Conservation (phyloP, 225 moss, liverwort and hornwort species). For the Bryum argenteum region DNA sequence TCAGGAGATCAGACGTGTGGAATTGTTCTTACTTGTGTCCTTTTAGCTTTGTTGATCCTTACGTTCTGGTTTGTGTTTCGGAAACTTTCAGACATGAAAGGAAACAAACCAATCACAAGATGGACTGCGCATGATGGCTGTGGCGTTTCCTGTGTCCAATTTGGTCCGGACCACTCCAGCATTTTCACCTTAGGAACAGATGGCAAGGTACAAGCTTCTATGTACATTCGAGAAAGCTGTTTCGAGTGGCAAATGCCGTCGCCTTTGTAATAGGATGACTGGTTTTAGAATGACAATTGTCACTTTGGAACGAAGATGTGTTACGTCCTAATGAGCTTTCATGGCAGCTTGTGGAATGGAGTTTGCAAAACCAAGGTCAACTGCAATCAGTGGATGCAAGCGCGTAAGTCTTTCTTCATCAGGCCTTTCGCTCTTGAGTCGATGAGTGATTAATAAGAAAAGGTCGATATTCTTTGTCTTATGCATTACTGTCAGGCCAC, state of each 20-base stretch:
- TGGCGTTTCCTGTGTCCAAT: slow-evolving; percentile 80
- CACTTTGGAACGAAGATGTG: slow-evolving; percentile 7
- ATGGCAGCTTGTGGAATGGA: slow-evolving; percentile 87
- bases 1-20: slow-evolving; percentile 4
- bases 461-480: not conserved
- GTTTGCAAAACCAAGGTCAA: slow-evolving; percentile 91
- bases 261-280: not conserved
- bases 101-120: slow-evolving; percentile 77
- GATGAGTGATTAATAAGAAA: slow-evolving; percentile 6
- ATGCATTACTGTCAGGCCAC: not conserved
- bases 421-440: slow-evolving; percentile 5
- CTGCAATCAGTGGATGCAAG: slow-evolving; percentile 76
- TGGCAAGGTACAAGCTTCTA: slow-evolving; percentile 64
- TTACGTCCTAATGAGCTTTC: not conserved
- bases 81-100: slow-evolving; percentile 70
- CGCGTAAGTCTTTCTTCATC: slow-evolving; percentile 45
- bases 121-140: slow-evolving; percentile 87
- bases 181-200: slow-evolving; percentile 82
- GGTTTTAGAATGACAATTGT: not conserved
- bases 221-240: not conserved
- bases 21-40: not conserved
- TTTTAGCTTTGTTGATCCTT: slow-evolving; percentile 30
- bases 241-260: not conserved
- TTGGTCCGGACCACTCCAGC: slow-evolving; percentile 86
- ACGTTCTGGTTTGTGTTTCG: slow-evolving; percentile 22